Percentiles rank a stretch among this genome's conserved stretches.
Conservation (phyloP, 805 yeast species). For the Yarrowia alimentaria region DNA sequence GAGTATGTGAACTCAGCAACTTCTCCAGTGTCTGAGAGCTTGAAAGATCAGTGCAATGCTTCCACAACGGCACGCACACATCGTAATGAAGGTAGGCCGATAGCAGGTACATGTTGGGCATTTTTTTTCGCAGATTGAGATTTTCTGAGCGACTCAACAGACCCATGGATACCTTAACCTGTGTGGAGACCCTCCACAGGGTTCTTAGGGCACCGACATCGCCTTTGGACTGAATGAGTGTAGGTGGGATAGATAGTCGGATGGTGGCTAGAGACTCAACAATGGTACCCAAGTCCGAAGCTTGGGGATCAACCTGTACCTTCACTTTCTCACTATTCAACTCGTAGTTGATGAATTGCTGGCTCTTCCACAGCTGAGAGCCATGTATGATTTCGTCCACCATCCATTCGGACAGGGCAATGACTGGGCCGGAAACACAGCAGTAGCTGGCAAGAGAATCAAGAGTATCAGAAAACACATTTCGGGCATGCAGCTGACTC, state of each 20-base stretch:
- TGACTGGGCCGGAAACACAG: not conserved
- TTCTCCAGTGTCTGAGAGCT: not conserved
- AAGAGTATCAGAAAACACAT: not conserved
- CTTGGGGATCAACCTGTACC: not conserved
- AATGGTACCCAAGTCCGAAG: no score
- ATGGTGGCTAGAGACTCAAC: not conserved
- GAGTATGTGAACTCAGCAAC: not conserved
- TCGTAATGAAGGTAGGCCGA: constrained; percentile 4
- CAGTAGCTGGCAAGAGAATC: not conserved
- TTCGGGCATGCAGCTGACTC: not conserved
- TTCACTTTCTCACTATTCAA: not conserved
- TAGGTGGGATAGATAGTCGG: not conserved
- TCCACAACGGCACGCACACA: not conserved
- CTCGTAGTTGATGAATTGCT: constrained; percentile 16
- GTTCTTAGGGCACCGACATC: not conserved
- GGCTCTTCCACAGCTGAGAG: constrained; percentile 8
- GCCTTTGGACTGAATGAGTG: not conserved
- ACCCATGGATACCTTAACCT: not conserved
- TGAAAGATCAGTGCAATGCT: not conserved
- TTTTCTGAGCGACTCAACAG: constrained; percentile 2
- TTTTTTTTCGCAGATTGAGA: not conserved
- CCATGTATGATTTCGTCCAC: not conserved
- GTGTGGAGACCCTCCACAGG: not conserved
- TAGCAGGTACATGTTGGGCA: not conserved
- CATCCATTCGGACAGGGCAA: constrained; percentile 15